These are phyloP conservation scores for Calycina herbarum DNA, from an alignment of 2,329 filamentous ascomycete species.

Conservation along the genomic window DNA sequence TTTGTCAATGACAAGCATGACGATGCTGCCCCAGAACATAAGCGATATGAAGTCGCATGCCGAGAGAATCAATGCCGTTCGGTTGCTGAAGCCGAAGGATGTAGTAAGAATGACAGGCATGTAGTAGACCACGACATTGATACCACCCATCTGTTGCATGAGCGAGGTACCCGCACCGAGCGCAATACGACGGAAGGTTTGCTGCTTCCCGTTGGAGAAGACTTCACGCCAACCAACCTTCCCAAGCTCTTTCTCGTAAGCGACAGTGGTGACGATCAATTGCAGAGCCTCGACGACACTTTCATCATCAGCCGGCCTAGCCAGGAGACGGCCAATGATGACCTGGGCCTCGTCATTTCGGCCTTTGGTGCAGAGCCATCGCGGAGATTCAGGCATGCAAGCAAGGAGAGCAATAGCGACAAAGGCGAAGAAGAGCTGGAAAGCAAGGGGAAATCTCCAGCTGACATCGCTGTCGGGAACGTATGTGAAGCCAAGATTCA, in stretches of 20 bases:
- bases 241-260: constrained; percentile 61
- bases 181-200: constrained; percentile 50
- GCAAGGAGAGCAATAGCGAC: constrained; percentile 48
- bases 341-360: constrained; percentile 41
- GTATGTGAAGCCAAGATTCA: constrained; percentile 54
- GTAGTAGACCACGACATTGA: constrained; percentile 21
- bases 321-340: constrained; percentile 37
- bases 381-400: constrained; percentile 38
- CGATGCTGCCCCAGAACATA: constrained; percentile 25
- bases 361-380: constrained; percentile 39
- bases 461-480: constrained; percentile 42
- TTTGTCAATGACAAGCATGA: constrained; percentile 2
- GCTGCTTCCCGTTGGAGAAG: constrained; percentile 48
- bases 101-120: constrained; percentile 13
- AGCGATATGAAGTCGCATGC: constrained; percentile 38
- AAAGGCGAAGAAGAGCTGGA: constrained; percentile 56
- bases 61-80: constrained; percentile 14
- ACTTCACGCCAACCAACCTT: constrained; percentile 40
- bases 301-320: constrained; percentile 31
- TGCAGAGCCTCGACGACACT: neutral
- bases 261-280: constrained; percentile 45
- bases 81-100: constrained; percentile 16
- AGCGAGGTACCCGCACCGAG: constrained; percentile 48
- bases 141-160: constrained; percentile 46
- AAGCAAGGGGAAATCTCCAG: constrained; percentile 60